phyloP scores from a whole-genome alignment of 2,329 filamentous ascomycete species.

The Dactylonectria macrodidyma region DNA sequence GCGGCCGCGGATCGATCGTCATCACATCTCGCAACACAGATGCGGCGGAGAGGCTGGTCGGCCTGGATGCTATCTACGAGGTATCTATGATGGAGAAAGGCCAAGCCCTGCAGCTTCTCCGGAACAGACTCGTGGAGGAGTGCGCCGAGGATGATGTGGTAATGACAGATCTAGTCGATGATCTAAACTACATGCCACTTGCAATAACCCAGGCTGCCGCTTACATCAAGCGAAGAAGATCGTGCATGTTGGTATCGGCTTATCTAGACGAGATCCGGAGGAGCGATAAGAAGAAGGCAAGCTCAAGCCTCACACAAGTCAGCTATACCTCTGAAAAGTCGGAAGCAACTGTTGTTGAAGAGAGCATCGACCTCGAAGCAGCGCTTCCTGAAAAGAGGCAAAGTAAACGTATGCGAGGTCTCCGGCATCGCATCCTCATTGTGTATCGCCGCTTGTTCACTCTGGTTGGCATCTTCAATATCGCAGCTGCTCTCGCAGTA shows the following conservation, averaged over 20 bases:
- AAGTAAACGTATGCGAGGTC: conserved; percentile 54
- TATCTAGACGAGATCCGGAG: not conserved
- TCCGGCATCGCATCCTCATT: conserved; percentile 63
- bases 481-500: conserved; percentile 61
- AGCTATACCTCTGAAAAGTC: conserved; percentile 35
- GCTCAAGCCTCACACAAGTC: conserved; percentile 46
- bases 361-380: conserved; percentile 49
- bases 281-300: conserved; percentile 32
- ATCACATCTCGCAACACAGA: no score
- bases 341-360: conserved; percentile 36
- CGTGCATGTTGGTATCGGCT: not conserved
- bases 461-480: conserved; percentile 66
- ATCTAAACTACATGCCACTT: not conserved
- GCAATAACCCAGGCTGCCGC: not conserved
- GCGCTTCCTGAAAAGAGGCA: conserved; percentile 60
- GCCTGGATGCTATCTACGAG: not conserved
- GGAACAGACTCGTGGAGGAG: not conserved
- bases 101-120: not conserved
- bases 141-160: no score
- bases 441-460: conserved; percentile 71
- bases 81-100: not conserved
- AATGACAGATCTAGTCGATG: not conserved
- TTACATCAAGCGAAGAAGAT: not conserved
- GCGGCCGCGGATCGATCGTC: no score
- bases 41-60: no score